phyloP scores from a whole-genome alignment of 495 filamentous ascomycete species.

The Penicillium waksmanii region DNA sequence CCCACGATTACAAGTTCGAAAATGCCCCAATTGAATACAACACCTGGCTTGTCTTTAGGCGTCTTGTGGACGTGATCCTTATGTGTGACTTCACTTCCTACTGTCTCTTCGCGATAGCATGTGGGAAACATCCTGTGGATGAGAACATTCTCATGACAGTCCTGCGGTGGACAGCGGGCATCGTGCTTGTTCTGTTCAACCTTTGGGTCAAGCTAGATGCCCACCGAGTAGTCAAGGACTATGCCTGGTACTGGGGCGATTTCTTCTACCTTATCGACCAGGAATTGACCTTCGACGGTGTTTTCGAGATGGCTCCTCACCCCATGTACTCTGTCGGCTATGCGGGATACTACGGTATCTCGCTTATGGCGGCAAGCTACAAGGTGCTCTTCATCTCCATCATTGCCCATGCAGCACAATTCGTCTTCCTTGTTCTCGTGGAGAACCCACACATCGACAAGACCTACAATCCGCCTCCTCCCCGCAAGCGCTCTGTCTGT shows the following conservation, averaged over 20 bases:
- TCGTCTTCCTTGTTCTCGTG: conserved; percentile 84
- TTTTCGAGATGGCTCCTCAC: conserved; percentile 98
- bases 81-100: conserved; percentile 99
- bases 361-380: conserved; percentile 98
- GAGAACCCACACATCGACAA: conserved; percentile 99
- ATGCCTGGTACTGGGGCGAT: conserved; percentile 99
- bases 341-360: conserved; percentile 97
- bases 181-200: conserved; percentile 87
- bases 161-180: conserved; percentile 80
- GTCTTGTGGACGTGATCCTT: conserved; percentile 91
- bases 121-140: conserved; percentile 69
- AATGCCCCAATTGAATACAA: conserved; percentile 96
- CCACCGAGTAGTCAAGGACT: conserved; percentile 98
- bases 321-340: conserved; percentile 99
- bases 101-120: conserved; percentile 91
- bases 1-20: conserved; percentile 90
- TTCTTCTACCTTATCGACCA: conserved; percentile 99
- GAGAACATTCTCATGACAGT: conserved; percentile 71
- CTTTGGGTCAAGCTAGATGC: conserved; percentile 99
- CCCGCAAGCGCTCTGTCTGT: conserved; percentile 59
- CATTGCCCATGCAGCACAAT: conserved; percentile 90
- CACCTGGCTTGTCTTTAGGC: conserved; percentile 95
- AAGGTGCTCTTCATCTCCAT: conserved; percentile 96
- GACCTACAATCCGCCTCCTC: conserved; percentile 89
- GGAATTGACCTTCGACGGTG: conserved; percentile 95